phyloP scores from a whole-genome alignment of 306 rosid genomes.

The Cicer bijugum region DNA sequence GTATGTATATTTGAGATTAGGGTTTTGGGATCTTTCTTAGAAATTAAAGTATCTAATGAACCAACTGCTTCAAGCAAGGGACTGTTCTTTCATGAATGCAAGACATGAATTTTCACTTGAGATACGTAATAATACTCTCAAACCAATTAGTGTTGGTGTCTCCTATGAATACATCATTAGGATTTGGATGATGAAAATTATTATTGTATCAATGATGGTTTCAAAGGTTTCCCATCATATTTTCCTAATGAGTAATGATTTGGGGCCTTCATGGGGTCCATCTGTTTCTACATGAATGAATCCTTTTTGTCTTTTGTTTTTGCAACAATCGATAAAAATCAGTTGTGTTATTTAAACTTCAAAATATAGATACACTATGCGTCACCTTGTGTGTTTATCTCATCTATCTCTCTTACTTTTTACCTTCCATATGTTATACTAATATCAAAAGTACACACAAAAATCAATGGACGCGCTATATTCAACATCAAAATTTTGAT shows the following conservation, averaged over 20 bases:
- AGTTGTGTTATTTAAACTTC: no score
- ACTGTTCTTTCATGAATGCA: background rate
- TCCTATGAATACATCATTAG: background rate
- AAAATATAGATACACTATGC: no score
- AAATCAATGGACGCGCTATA: no score
- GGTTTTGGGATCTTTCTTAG: constrained; percentile 13
- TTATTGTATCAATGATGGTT: background rate
- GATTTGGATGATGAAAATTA: constrained; percentile 12
- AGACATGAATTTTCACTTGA: background rate
- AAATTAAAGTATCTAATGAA: background rate
- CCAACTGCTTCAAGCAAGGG: constrained; percentile 1
- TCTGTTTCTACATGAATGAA: background rate
- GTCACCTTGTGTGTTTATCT: no score
- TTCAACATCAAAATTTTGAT: background rate
- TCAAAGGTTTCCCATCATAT: constrained; percentile 5
- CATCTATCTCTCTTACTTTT: no score
- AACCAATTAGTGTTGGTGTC: background rate
- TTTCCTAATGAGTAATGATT: background rate
- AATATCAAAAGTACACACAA: no score
- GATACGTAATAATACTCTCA: background rate
- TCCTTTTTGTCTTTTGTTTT: constrained; percentile 12
- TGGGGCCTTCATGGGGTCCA: constrained; percentile 17
- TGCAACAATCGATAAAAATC: background rate
- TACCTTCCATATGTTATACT: no score
- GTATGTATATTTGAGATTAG: constrained; percentile 9